These are phyloP conservation scores for Brachypodium distachyon DNA, from an alignment of 202 grass and related monocot genomes.

Conservation along the genomic window DNA sequence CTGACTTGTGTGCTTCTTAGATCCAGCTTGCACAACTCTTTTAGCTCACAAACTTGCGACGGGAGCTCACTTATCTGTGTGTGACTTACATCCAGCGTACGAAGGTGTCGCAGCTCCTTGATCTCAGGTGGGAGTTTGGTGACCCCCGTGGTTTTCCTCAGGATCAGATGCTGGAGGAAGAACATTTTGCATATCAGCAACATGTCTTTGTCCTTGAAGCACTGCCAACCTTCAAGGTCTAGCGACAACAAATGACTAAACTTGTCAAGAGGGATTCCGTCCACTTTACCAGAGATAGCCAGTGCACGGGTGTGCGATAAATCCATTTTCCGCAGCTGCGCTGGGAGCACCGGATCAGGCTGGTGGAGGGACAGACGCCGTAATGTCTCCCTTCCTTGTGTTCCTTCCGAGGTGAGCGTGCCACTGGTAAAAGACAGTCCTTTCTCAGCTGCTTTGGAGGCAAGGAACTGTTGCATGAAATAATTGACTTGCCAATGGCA, in stretches of 20 bases:
- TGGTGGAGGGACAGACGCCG: background rate
- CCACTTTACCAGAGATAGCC: background rate
- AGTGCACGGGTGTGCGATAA: background rate
- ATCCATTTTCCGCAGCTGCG: background rate
- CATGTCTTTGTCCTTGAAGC: background rate
- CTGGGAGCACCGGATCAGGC: background rate
- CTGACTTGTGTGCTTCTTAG: background rate
- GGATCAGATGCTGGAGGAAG: background rate
- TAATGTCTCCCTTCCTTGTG: background rate
- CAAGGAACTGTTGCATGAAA: background rate
- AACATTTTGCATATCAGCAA: background rate
- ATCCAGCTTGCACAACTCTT: fast-evolving
- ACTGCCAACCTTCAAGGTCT: constrained; percentile 7
- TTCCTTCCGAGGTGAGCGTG: background rate
- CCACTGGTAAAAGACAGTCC: background rate
- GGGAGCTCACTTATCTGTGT: background rate
- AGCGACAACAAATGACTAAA: background rate
- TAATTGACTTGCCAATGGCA: background rate
- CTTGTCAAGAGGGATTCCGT: background rate
- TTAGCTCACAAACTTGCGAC: background rate
- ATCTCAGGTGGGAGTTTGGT: background rate
- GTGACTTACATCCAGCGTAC: background rate
- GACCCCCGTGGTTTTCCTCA: background rate
- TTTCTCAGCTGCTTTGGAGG: background rate
- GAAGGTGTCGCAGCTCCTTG: background rate